Evolutionary conservation across 2,329 filamentous ascomycete species (phyloP), one percentile per base, ranked within the genome.

Genomic region (Fusarium xylarioides): DNA sequence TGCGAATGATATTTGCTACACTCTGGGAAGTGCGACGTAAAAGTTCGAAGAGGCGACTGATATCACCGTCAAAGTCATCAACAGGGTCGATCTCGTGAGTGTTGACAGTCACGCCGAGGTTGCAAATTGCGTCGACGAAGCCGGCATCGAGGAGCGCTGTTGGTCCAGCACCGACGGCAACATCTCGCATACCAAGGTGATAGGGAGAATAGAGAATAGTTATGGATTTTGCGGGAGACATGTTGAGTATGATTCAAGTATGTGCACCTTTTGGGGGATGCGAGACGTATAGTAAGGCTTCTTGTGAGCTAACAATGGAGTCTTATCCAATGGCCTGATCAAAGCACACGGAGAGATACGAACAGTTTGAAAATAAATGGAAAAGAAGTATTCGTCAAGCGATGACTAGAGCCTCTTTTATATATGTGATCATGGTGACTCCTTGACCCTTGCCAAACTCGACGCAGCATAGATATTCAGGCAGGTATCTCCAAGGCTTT

Each of bases 21-120:
- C n/a, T 8, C 9, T 30, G 34, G 21, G 62, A 53, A 21, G 46
- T 63, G 10, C 28, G 62, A 16, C 47, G 58, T 4, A 65, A n/a
- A 11, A 35, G n/a, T 18, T 65, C 38, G 62, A 65, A 65, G 7
- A 65, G 56, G 6, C 58, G 57, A n/a, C 32, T 40, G 23, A 65
- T 65, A n/a, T 65, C 62, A 16, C 62, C 62, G 7, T 65, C 62
- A 26, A 63, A 40, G 14, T 16, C 40, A 18, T 63, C 46, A 23
- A 53, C 26, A 16, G 46, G 32, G 4, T 63, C n/a, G 15, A 46
- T 23, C 30, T 62, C 40, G 19, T 44, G 12, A 11, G 23, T 19
- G 15, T 46, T 19, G 57, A 63, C 46, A 28, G 34, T 21, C 21
- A 65, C 14, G 26, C 38, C 62, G 6, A 63, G 62, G n/a, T 28